Evolutionary conservation across 805 yeast genomes (phyloP), one percentile per base, ranked within the genome.

Genomic region (Nakazawaea populi): DNA sequence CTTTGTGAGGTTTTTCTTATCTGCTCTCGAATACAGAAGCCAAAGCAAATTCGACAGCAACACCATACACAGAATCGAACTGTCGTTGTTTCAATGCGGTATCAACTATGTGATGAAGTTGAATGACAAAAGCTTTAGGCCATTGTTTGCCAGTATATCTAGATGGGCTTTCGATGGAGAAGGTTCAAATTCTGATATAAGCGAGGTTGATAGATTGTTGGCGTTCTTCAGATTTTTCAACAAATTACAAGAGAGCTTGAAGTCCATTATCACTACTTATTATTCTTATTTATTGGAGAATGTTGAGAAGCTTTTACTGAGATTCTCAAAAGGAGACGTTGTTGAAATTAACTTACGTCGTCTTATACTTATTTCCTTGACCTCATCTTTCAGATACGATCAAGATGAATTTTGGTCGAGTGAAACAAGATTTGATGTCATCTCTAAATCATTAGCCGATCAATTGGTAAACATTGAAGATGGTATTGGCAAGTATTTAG

Each of bases 351-450:
- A 81, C 55, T 71, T 90, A 58, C 83, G 89, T 68, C 82, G 96
- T 69, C 68, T 88, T 40, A 66, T 91, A 24, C 70, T 90, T 48
- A 83, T 79, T 55, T 83, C 96, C 0, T 70, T 94, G 55, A 79
- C 84, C 0, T 76, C 89, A 1, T 86, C 97, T 1, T 90, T 94
- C 73, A 87, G 84, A 60, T 85, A 83, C 61, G 97, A 92, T 62
- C 88, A 85, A 62, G 96, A 87, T 59, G 99, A 94, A 61, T 94
- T 88, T 71, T 94, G 99, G 99, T 85, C 87, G 52, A 82, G 89
- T 43, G 85, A 85, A 48, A 80, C 89, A 29, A 80, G 99, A 64
- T 94, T 89, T 64, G 95, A 87, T 39, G 69, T 80, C 47, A 76
- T 90, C 29, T 76, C 84, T 12, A 74, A 67, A 38, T 77, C 86